phyloP scores from a whole-genome alignment of 345 rosid genomes.

The Alliaria petiolata region DNA sequence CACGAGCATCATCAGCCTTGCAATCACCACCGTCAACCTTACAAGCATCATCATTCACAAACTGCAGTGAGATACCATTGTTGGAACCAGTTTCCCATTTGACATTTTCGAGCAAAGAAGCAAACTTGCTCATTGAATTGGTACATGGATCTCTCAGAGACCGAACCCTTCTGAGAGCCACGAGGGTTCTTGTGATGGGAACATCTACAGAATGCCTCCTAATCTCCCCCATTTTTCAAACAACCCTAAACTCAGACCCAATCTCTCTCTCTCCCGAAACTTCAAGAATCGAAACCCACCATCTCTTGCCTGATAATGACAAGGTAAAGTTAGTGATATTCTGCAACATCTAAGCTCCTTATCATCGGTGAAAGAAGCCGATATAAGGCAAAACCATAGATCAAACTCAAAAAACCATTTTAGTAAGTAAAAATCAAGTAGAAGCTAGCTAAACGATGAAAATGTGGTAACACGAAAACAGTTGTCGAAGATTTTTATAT shows the following conservation, averaged over 20 bases:
- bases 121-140: constrained; percentile 87
- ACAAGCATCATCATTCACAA: constrained; percentile 8
- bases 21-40: constrained; percentile 23
- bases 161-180: constrained; percentile 85
- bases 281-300: constrained; percentile 5
- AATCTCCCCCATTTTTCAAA: constrained; percentile 51
- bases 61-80: constrained; percentile 65
- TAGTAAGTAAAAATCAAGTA: background rate
- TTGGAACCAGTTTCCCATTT: constrained; percentile 83
- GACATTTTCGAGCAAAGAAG: constrained; percentile 71
- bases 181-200: constrained; percentile 83
- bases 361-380: background rate
- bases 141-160: constrained; percentile 95
- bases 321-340: background rate
- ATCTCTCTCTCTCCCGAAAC: background rate
- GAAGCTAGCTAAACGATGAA: constrained; percentile 23
- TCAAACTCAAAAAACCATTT: background rate
- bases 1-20: constrained; percentile 23
- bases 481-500: too few relatives aligned
- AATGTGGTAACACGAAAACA: constrained; percentile 3
- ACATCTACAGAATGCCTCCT: constrained; percentile 87
- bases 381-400: background rate
- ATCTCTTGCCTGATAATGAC: background rate
- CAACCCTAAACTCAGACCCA: background rate
- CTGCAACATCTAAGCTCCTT: background rate